These are phyloP conservation scores for Phylloporus arenicola DNA, from an alignment of 768 basidiomycete genomes.

Conservation along the genomic window DNA sequence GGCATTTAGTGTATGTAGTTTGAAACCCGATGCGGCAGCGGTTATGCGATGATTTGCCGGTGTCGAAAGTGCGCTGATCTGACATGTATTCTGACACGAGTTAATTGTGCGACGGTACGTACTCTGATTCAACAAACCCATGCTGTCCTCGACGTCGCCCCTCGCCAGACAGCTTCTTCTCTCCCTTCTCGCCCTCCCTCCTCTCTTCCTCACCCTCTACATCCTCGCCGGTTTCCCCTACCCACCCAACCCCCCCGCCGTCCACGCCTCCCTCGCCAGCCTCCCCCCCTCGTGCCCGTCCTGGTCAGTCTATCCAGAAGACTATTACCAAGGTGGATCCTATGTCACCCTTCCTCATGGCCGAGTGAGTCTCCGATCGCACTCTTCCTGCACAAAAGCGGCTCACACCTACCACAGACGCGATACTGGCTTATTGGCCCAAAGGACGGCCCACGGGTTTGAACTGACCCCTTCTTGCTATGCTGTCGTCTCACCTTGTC, in stretches of 20 bases:
- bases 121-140: not conserved
- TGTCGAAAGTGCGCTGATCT: not conserved
- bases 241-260: slow-evolving; percentile 44
- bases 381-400: not conserved
- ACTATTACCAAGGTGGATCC: slow-evolving; percentile 54
- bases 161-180: slow-evolving; percentile 17
- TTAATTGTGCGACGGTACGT: not conserved
- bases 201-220: slow-evolving; percentile 55
- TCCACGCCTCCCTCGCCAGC: slow-evolving; percentile 57
- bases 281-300: slow-evolving; percentile 50
- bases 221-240: slow-evolving; percentile 62
- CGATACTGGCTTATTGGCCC: slow-evolving; percentile 78
- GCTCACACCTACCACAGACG: slow-evolving; percentile 36
- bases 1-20: slow-evolving; percentile 15
- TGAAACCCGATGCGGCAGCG: not conserved
- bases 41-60: not conserved
- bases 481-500: slow-evolving; percentile 1
- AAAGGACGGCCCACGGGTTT: slow-evolving; percentile 58
- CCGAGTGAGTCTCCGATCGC: slow-evolving; percentile 37
- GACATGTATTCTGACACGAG: not conserved
- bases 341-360: slow-evolving; percentile 67
- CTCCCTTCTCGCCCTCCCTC: slow-evolving; percentile 54
- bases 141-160: slow-evolving; percentile 11
- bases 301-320: slow-evolving; percentile 70
- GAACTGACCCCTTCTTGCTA: slow-evolving; percentile 8